Percentiles rank a stretch among this genome's conserved stretches.
These are phyloP conservation scores for Pichiaceae sp. DNA, from an alignment of 1,139 yeast species.

Conservation along the genomic window DNA sequence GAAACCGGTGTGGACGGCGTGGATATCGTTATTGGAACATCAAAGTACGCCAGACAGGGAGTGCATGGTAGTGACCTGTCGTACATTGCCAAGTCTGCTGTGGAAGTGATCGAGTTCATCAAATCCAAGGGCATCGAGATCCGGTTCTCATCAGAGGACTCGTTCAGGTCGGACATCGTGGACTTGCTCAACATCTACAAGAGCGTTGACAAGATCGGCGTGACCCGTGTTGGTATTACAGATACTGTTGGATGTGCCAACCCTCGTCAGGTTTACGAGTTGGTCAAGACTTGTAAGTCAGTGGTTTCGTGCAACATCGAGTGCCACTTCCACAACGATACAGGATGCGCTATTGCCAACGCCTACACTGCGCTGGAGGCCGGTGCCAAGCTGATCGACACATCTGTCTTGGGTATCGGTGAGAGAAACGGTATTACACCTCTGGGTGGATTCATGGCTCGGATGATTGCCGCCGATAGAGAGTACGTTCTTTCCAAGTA, in stretches of 20 bases:
- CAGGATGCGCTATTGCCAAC: conserved; percentile 98
- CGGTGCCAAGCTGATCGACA: conserved; percentile 93
- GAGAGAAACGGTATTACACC: conserved; percentile 99
- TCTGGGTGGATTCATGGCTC: conserved; percentile 95
- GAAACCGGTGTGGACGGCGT: conserved; percentile 99
- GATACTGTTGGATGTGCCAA: conserved; percentile 99
- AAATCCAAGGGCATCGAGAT: conserved; percentile 96
- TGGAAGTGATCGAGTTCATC: conserved; percentile 95
- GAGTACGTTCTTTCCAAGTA: conserved; percentile 93
- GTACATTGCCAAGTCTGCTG: conserved; percentile 92
- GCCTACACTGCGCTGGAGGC: conserved; percentile 98
- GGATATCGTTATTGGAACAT: conserved; percentile 96
- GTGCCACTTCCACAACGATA: conserved; percentile 98
- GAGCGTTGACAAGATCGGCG: conserved; percentile 96
- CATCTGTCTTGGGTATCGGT: conserved; percentile 94
- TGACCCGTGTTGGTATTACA: conserved; percentile 97
- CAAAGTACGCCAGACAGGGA: conserved; percentile 88
- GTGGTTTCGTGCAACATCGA: conserved; percentile 97
- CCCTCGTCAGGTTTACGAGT: conserved; percentile 97
- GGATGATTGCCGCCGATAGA: conserved; percentile 98
- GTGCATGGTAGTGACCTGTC: conserved; percentile 99
- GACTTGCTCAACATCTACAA: conserved; percentile 92
- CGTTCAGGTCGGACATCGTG: conserved; percentile 94
- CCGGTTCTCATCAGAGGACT: conserved; percentile 94
- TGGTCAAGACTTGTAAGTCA: conserved; percentile 85